Percentiles rank a stretch among this genome's conserved stretches.
These are phyloP conservation scores for Lepidium campestre DNA, from an alignment of 441 rosid species.

Conservation along the genomic window DNA sequence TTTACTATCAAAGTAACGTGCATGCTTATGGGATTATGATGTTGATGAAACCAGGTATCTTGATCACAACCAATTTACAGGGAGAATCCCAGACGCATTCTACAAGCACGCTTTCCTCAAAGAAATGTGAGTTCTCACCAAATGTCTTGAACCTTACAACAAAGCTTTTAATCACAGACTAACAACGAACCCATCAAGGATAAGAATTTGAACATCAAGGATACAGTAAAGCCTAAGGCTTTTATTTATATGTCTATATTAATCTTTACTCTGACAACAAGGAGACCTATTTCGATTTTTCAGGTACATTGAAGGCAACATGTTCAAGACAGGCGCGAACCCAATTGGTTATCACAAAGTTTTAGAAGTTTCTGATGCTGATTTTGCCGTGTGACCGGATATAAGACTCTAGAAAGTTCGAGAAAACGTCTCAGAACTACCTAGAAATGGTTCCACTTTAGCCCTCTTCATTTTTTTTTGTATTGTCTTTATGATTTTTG, in stretches of 20 bases:
- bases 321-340: conserved; percentile 56
- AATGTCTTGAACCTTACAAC: neutral
- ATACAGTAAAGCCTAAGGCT: neutral
- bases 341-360: conserved; percentile 62
- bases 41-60: conserved; percentile 42
- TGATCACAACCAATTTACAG: conserved; percentile 74
- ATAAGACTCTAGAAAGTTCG: conserved; percentile 3
- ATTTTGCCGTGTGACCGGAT: conserved; percentile 46
- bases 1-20: neutral
- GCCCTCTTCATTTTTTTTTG: conserved; percentile 10
- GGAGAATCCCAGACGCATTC: conserved; percentile 59
- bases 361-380: conserved; percentile 68
- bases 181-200: neutral
- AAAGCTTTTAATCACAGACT: neutral
- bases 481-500: conserved; percentile 11
- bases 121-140: conserved; percentile 53
- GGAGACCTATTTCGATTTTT: neutral
- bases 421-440: conserved; percentile 22
- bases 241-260: neutral
- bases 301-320: conserved; percentile 69
- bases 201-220: neutral
- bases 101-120: conserved; percentile 70
- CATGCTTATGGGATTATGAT: conserved; percentile 6
- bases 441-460: conserved; percentile 19
- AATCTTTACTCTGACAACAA: neutral